phyloP scores from a whole-genome alignment of 1,284 basidiomycete genomes.

The Puccinia sorghi region DNA sequence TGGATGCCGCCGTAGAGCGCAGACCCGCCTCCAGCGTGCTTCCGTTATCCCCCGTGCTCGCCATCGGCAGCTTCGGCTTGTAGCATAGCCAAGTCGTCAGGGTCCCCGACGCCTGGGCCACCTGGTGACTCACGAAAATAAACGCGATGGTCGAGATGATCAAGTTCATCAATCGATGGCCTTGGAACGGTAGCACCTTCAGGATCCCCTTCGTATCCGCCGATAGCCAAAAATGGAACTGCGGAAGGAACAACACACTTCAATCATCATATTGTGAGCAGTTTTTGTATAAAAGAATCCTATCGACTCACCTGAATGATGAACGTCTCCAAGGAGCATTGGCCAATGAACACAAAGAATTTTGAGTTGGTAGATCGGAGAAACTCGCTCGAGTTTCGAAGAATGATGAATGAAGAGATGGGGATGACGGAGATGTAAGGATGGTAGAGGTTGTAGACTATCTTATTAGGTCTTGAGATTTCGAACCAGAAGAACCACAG shows the following conservation, averaged over 20 bases:
- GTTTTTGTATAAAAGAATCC: neutral
- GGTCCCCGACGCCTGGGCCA: conserved; percentile 21
- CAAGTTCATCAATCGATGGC: conserved; percentile 73
- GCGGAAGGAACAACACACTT: conserved; percentile 55
- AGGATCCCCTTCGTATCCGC: conserved; percentile 82
- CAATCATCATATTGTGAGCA: neutral
- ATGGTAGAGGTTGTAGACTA: conserved; percentile 80
- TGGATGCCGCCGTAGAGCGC: neutral
- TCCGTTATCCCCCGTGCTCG: neutral
- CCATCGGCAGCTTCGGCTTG: conserved; percentile 19
- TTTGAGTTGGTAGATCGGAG: conserved; percentile 70
- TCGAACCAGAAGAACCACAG: conserved; percentile 81
- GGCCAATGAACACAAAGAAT: conserved; percentile 76
- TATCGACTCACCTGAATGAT: conserved; percentile 63
- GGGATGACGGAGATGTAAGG: conserved; percentile 79
- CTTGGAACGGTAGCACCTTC: conserved; percentile 72
- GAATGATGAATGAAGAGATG: conserved; percentile 70
- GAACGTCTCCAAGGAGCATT: conserved; percentile 79
- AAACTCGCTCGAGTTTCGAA: conserved; percentile 73
- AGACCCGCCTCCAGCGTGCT: neutral
- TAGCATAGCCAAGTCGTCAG: conserved; percentile 41
- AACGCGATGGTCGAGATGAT: conserved; percentile 68
- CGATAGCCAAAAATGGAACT: conserved; percentile 85
- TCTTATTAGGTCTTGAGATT: conserved; percentile 72
- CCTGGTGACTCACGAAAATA: conserved; percentile 40